Evolutionary conservation across 208 protist genomes (phyloP).

Genomic region (Acanthamoeba sp.): DNA sequence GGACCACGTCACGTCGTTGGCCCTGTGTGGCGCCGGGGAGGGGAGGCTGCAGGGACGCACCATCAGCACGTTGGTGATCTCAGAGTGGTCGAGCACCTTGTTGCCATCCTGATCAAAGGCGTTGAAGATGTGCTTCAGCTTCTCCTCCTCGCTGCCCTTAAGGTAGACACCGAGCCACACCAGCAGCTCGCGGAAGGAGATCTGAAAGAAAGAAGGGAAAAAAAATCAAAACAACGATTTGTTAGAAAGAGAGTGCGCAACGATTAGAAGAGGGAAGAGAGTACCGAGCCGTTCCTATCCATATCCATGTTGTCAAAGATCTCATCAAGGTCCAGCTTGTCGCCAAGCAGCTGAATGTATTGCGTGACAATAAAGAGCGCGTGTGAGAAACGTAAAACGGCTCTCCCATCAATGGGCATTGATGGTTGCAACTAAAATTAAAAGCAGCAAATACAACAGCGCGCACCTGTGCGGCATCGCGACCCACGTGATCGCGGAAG

Average conservation of each 20-base stretch:
- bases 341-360: not conserved
- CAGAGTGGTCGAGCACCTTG: conserved; percentile 40
- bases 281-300: conserved; percentile 55
- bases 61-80: conserved; percentile 69
- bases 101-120: conserved; percentile 64
- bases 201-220: not conserved
- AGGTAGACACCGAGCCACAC: conserved; percentile 62
- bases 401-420: too few relatives aligned
- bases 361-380: too few relatives aligned
- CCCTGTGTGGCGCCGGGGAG: too few relatives aligned
- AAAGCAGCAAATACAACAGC: too few relatives aligned
- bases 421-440: too few relatives aligned
- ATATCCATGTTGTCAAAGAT: conserved; percentile 60
- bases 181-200: conserved; percentile 52
- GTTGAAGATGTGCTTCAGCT: conserved; percentile 64
- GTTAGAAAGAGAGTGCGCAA: not conserved
- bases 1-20: too few relatives aligned
- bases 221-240: too few relatives aligned
- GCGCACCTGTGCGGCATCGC: not conserved
- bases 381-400: too few relatives aligned
- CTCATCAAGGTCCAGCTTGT: conserved; percentile 52
- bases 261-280: not conserved
- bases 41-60: not conserved
- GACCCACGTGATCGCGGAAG: conserved; percentile 43
- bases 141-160: conserved; percentile 52